These are phyloP conservation scores for Exophiala xenobiotica DNA, from an alignment of 2,329 filamentous ascomycete genomes.

Conservation along the genomic window DNA sequence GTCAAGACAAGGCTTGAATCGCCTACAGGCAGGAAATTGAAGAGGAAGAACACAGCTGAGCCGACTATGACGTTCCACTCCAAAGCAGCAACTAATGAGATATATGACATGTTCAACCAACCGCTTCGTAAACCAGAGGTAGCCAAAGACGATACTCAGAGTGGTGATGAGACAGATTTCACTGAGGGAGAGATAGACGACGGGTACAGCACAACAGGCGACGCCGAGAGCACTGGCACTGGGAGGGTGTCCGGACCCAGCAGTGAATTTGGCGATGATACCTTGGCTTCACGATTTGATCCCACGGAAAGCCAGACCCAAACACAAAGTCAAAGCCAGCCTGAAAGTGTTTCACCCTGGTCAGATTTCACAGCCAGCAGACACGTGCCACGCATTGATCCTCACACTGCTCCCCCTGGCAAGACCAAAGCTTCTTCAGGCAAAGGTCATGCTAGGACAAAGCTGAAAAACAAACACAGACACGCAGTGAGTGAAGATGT, in stretches of 20 bases:
- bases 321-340: conserved; percentile 39
- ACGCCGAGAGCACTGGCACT: conserved; percentile 76
- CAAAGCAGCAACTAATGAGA: conserved; percentile 90
- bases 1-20: conserved; percentile 94
- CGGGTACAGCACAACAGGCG: conserved; percentile 76
- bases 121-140: conserved; percentile 59
- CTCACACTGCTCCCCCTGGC: background rate
- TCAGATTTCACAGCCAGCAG: conserved; percentile 79
- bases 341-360: conserved; percentile 62
- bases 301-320: conserved; percentile 46
- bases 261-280: conserved; percentile 64
- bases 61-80: conserved; percentile 99
- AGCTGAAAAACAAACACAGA: conserved; percentile 14
- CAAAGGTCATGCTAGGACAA: conserved; percentile 34
- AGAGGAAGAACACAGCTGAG: conserved; percentile 69
- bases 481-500: conserved; percentile 23
- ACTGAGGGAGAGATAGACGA: conserved; percentile 54
- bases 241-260: conserved; percentile 64
- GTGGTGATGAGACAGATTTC: conserved; percentile 64
- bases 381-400: conserved; percentile 56
- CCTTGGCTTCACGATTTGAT: conserved; percentile 32
- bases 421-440: conserved; percentile 28
- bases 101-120: conserved; percentile 95
- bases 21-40: conserved; percentile 78
- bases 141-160: conserved; percentile 51